Evolutionary conservation across 2,329 filamentous ascomycete species (phyloP).

Genomic region (Cladosporium sp.): DNA sequence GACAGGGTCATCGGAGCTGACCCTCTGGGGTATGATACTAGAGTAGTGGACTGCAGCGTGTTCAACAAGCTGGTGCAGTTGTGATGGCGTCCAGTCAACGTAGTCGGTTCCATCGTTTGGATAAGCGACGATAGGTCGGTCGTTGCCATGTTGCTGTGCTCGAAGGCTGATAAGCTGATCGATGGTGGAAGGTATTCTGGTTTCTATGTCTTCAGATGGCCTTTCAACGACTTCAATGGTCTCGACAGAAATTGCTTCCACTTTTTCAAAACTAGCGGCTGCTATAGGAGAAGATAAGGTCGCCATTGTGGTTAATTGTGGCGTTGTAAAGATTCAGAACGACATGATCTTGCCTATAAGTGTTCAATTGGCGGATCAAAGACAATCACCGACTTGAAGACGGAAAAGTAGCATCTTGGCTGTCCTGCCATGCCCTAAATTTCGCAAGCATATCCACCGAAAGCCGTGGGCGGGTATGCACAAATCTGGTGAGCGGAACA

Average conservation of each 20-base stretch:
- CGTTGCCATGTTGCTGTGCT: slow-evolving; percentile 13
- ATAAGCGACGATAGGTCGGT: slow-evolving; percentile 21
- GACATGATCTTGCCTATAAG: background rate
- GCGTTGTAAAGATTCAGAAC: background rate
- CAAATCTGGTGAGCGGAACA: background rate
- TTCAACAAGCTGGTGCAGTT: slow-evolving; percentile 19
- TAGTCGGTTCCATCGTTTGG: slow-evolving; percentile 20
- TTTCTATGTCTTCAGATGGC: slow-evolving; percentile 9
- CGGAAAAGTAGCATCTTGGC: background rate
- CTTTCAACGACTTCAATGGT: background rate
- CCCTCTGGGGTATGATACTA: slow-evolving; percentile 16
- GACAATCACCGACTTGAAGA: background rate
- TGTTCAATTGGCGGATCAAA: background rate
- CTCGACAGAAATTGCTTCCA: slow-evolving; percentile 1
- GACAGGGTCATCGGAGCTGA: slow-evolving; percentile 16
- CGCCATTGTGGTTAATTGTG: background rate
- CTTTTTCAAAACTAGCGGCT: background rate
- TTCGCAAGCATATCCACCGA: background rate
- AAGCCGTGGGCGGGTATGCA: background rate
- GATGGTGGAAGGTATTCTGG: slow-evolving; percentile 15
- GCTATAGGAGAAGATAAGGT: background rate
- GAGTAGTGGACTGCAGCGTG: slow-evolving; percentile 19
- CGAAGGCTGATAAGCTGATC: slow-evolving; percentile 20
- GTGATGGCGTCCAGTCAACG: slow-evolving; percentile 18
- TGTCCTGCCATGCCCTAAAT: background rate